A percentile compares a stretch with the other conserved stretches of the same genome.
These are phyloP conservation scores for Ceratobasidium sp. DNA, from an alignment of 1,284 basidiomycete species.

Conservation along the genomic window DNA sequence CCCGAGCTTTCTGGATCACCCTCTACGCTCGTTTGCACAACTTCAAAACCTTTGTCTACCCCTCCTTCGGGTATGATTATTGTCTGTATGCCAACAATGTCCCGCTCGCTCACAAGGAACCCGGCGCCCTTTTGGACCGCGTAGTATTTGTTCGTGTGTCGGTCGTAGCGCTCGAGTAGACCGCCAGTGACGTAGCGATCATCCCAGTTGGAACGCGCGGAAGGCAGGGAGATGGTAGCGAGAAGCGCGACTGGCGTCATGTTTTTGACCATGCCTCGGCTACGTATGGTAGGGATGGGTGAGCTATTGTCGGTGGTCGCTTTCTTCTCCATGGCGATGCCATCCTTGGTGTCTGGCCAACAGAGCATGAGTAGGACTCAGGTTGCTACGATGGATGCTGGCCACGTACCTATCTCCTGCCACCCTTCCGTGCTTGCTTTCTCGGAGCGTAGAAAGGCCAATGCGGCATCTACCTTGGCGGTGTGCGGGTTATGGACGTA, in stretches of 20 bases:
- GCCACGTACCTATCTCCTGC: constrained; percentile 46
- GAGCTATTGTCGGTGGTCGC: constrained; percentile 44
- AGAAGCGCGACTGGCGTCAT: constrained; percentile 44
- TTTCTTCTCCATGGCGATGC: constrained; percentile 49
- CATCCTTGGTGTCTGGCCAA: constrained; percentile 45
- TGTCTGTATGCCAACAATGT: constrained; percentile 48
- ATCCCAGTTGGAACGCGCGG: constrained; percentile 47
- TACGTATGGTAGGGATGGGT: constrained; percentile 47
- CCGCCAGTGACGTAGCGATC: constrained; percentile 40
- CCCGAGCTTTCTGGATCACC: constrained; percentile 47
- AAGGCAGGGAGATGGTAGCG: constrained; percentile 43
- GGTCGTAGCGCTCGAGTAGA: constrained; percentile 45
- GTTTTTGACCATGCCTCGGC: constrained; percentile 45
- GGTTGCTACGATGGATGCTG: no score
- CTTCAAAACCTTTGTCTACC: constrained; percentile 39
- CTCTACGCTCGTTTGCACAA: constrained; percentile 47
- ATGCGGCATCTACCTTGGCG: constrained; percentile 43
- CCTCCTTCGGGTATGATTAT: constrained; percentile 16
- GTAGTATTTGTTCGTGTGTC: constrained; percentile 45
- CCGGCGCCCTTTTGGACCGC: constrained; percentile 48
- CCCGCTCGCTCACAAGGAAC: constrained; percentile 46
- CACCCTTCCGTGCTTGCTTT: constrained; percentile 47
- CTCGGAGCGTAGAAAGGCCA: constrained; percentile 45
- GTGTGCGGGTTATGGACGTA: constrained; percentile 43
- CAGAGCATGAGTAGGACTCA: background rate